These are phyloP conservation scores for Penicillium sp. DNA, from an alignment of 2,329 filamentous ascomycete species.

Conservation along the genomic window DNA sequence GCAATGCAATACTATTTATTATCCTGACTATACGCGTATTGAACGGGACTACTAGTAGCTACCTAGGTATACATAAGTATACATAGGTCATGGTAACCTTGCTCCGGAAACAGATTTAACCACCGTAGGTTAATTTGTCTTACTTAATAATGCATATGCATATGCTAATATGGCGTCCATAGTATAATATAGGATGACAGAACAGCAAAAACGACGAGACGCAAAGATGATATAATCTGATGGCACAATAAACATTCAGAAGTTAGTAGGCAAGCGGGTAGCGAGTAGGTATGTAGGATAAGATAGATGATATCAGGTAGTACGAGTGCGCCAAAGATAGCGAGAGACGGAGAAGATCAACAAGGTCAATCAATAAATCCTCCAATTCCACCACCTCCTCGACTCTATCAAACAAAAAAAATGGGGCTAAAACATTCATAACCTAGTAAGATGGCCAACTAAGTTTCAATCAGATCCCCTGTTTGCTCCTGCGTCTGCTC, in stretches of 20 bases:
- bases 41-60: too few relatives aligned
- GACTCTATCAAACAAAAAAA: background rate
- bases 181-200: background rate
- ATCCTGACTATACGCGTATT: background rate
- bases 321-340: background rate
- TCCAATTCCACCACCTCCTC: background rate
- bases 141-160: background rate
- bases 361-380: background rate
- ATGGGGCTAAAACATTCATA: background rate
- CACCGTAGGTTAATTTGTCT: background rate
- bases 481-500: constrained; percentile 35
- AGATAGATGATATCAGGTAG: too few relatives aligned
- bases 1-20: background rate
- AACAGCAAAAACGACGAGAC: constrained; percentile 1
- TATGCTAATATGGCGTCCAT: background rate
- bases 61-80: too few relatives aligned
- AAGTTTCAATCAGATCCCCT: constrained; percentile 50
- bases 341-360: background rate
- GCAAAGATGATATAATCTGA: constrained; percentile 6
- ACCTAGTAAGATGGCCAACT: constrained; percentile 12
- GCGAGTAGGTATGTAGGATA: background rate
- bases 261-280: background rate
- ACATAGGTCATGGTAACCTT: too few relatives aligned
- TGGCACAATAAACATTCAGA: background rate
- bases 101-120: too few relatives aligned